Base-by-base conservation (phyloP, 352 stramenopile species). In the Phytophthora hibernalis region DNA sequence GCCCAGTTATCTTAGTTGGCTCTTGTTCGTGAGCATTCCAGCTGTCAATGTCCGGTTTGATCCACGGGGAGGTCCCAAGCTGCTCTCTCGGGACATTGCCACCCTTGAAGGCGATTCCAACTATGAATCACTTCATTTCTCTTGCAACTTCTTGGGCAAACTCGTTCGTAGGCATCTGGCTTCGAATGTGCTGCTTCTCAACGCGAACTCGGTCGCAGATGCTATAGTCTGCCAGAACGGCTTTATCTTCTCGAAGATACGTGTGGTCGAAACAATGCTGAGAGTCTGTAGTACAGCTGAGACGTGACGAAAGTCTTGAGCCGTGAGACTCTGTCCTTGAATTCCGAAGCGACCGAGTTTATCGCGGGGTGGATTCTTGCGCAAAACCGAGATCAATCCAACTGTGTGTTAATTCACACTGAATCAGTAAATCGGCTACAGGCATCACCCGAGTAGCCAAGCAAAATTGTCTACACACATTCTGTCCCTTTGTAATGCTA, bases 131-230 rank as follows among this genome's bases (percentile, higher is more conserved):
- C 20, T 50, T 64, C 40, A 54, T 52, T 20, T 55, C 22, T 20
- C 22, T 37, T 66, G 43, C 43, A 56, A 50, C 33, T 43, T 43
- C 16, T 35, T 51, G 35, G 26, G n/a, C 42, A 24, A 16, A n/a
- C n/a, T n/a, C n/a, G n/a, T n/a, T n/a, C n/a, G n/a, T 43, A 18
- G 24, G 15, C 45, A 53, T 24, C 9, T 22, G 20, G 18, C 6
- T 31, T 50, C 20, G 22, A 49, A 30, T 31, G 4, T 21, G 21
- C 45, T 52, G 45, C 24, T 35, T 52, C 45, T 22, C 45, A 52
- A 47, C 45, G 12, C 5, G 15, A 30, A 22, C 11, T 21, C 28
- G 33, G 61, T 70, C 38, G 54, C 54, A 70, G 38, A 50, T 65
- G 9, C 22, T 31, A 55, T 35, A 42, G 33, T 56, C 45, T 3